Evolutionary conservation across 208 protist genomes (phyloP), one percentile per base, ranked within the genome.

Genomic region (Sergeia podlipaevii): DNA sequence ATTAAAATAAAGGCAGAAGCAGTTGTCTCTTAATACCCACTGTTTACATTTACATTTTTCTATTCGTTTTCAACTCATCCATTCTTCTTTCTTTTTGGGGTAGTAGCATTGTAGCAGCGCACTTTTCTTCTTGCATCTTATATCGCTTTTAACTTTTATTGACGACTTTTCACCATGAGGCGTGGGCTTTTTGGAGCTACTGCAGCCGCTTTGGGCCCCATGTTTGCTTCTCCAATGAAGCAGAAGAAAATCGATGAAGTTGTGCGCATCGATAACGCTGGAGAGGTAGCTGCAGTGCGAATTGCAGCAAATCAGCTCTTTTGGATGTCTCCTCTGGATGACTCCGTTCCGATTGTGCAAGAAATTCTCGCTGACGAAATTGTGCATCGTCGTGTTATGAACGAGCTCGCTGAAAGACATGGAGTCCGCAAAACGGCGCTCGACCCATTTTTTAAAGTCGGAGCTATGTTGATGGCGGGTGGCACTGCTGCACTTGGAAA

Each of bases 321-420:
- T 17, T 94, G 70, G 67, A 87, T 92, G 66, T 92, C 80, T 2
- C 85, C 85, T 20, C 49, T 91, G 8, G 53, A 89, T 57, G 65
- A 80, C 48, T 59, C 78, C 2, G 66, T 80, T 13, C 77, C 74
- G 5, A 76, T 94, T 49, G 80, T 85, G 0, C 60, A 80, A 29
- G 83, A 94, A 44, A 91, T 94, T 29, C 63, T 94, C 20, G 68
- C 46, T 5, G 83, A 94, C 34, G 87, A 94, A 49, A 44, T 90
- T 34, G 77, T 86, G 10, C 87, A 94, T 49, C 68, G 67, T 23
- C 55, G 65, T 10, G 80, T 85, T 23, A 91, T 94, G 82, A 70
- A 77, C 34, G 72, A 94, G 17, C 67, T 90, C 17, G 87, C 78
- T 0, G 52, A 64, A 15, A 67, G 73, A n/a, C 80, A 91, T 55